phyloP scores from a whole-genome alignment of 2,329 filamentous ascomycete genomes.

The Aschersonia sp. region DNA sequence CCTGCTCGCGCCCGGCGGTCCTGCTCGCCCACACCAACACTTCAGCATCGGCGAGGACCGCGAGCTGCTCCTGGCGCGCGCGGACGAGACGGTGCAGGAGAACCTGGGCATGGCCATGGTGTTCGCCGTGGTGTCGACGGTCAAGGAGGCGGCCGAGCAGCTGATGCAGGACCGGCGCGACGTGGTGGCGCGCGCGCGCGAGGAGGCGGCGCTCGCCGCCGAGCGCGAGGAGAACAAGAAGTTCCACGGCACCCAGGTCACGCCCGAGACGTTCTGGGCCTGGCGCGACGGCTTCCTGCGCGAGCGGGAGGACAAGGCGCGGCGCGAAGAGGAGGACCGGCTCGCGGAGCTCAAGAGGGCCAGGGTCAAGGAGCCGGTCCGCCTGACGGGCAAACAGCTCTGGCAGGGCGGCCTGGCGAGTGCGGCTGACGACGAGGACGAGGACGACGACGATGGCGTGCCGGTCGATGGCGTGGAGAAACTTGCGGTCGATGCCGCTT shows the following conservation, averaged over 20 bases:
- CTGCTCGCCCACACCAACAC: slow-evolving; percentile 49
- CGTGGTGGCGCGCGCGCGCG: slow-evolving; percentile 40
- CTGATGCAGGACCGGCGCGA: slow-evolving; percentile 62
- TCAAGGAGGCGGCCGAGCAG: slow-evolving; percentile 85
- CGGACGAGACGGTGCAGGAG: slow-evolving; percentile 70
- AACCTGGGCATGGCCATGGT: slow-evolving; percentile 97
- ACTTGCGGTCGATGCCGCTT: slow-evolving; percentile 49
- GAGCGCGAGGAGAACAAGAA: slow-evolving; percentile 94
- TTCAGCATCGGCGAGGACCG: slow-evolving; percentile 76
- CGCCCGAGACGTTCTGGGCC: slow-evolving; percentile 65
- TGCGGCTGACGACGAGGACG: slow-evolving; percentile 50
- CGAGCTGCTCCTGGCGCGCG: slow-evolving; percentile 50
- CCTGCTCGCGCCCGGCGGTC: slow-evolving; percentile 54
- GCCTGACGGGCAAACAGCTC: slow-evolving; percentile 58
- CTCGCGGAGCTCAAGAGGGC: slow-evolving; percentile 72
- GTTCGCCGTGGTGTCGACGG: slow-evolving; percentile 72
- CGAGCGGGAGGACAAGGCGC: slow-evolving; percentile 66
- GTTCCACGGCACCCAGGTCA: slow-evolving; percentile 85
- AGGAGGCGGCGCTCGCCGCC: slow-evolving; percentile 38
- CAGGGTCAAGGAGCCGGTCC: slow-evolving; percentile 58
- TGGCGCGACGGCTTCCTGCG: slow-evolving; percentile 68
- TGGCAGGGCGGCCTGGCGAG: slow-evolving; percentile 63
- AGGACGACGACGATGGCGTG: slow-evolving; percentile 49
- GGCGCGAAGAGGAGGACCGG: slow-evolving; percentile 58
- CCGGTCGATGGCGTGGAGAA: slow-evolving; percentile 50